These are phyloP conservation scores for Sherardia arvensis DNA, from an alignment of 257 asterid genomes.

Conservation along the genomic window DNA sequence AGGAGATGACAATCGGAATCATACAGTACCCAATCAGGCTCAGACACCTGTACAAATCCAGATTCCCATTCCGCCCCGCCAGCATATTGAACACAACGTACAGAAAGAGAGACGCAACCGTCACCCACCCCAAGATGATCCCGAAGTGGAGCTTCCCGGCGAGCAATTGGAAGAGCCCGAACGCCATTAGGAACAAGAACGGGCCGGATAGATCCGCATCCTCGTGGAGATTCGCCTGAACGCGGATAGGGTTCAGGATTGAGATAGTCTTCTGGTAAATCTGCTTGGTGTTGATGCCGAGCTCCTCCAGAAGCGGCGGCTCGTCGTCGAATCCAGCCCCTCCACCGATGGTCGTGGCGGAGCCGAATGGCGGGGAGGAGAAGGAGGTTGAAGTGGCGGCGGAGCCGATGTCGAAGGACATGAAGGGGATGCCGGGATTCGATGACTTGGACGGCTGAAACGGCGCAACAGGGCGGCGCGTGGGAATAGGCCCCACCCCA, in stretches of 20 bases:
- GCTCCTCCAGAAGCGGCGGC: constrained; percentile 83
- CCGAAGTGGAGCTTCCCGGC: constrained; percentile 87
- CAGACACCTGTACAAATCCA: constrained; percentile 77
- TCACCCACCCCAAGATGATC: constrained; percentile 75
- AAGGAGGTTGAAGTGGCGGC: constrained; percentile 67
- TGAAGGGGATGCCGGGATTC: constrained; percentile 60
- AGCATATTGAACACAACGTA: constrained; percentile 84
- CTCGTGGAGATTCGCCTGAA: constrained; percentile 64
- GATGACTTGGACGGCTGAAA: constrained; percentile 70
- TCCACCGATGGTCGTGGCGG: constrained; percentile 36
- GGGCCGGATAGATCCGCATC: constrained; percentile 89
- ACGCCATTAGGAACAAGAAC: constrained; percentile 71
- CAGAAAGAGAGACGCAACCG: constrained; percentile 64
- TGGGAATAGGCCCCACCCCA: constrained; percentile 27
- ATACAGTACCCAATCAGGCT: constrained; percentile 76
- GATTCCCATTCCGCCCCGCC: constrained; percentile 71
- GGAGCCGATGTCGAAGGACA: constrained; percentile 71
- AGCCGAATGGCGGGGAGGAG: constrained; percentile 53
- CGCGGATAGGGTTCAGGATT: constrained; percentile 56
- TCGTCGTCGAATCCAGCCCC: constrained; percentile 62
- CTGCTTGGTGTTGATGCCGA: constrained; percentile 79
- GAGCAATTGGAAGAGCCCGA: constrained; percentile 76
- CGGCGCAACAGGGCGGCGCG: constrained; percentile 85
- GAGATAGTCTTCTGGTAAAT: constrained; percentile 69
- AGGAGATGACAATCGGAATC: constrained; percentile 70